These are phyloP conservation scores for Sambucus nigra DNA, from an alignment of 129 eudicot genomes.

Conservation along the genomic window DNA sequence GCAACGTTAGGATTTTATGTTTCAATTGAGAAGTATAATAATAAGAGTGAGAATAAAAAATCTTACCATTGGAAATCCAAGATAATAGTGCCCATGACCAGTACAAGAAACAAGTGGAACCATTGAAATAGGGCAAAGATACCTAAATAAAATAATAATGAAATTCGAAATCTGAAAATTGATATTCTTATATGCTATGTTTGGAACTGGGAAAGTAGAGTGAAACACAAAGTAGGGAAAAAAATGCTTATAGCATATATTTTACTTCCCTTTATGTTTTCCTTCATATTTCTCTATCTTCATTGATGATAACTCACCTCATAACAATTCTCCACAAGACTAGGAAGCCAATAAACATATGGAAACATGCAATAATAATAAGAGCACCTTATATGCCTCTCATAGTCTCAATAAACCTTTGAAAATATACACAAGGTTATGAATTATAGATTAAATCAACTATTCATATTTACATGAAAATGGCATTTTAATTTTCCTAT, in stretches of 20 bases:
- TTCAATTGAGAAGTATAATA: no score
- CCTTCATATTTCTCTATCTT: no score
- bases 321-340: constrained; percentile 75
- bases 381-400: constrained; percentile 81
- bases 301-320: constrained; percentile 24
- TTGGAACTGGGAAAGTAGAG: no score
- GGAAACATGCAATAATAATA: constrained; percentile 47
- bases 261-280: no score
- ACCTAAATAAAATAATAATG: constrained; percentile 25
- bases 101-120: constrained; percentile 66
- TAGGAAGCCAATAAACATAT: constrained; percentile 48
- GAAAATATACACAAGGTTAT: background rate
- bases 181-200: no score
- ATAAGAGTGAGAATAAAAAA: no score
- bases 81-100: constrained; percentile 70
- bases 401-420: constrained; percentile 72
- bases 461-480: no score
- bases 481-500: no score
- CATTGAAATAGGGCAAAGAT: constrained; percentile 63
- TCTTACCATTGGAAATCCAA: constrained; percentile 63
- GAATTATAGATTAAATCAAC: no score
- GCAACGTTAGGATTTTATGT: no score
- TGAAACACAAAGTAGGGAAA: no score
- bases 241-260: background rate
- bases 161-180: background rate